Percentiles rank a stretch among this genome's conserved stretches.
Conservation (phyloP, 2,329 filamentous ascomycete species). For the Aspergillus sp. region DNA sequence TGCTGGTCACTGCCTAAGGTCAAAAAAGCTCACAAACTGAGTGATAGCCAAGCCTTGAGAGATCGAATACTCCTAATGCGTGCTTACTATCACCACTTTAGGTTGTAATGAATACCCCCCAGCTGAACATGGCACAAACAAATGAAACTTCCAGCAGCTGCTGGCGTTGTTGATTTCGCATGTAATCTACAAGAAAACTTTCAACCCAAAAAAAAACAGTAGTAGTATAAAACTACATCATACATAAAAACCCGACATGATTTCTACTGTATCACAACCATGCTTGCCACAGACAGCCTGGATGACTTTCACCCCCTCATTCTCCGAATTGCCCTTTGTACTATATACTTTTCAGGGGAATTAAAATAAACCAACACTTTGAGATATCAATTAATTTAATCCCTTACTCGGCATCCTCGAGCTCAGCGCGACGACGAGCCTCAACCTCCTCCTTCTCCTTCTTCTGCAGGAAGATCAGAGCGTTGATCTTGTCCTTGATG, state of each 20-base stretch:
- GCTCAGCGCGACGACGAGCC: slow-evolving; percentile 36
- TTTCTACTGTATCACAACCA: slow-evolving; percentile 2
- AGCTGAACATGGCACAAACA: background rate
- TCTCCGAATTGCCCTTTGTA: background rate
- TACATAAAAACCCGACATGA: background rate
- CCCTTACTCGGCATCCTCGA: slow-evolving; percentile 38
- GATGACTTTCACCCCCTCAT: background rate
- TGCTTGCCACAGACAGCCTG: slow-evolving; percentile 3
- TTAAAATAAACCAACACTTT: no score
- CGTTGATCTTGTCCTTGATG: slow-evolving; percentile 54
- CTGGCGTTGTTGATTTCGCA: slow-evolving; percentile 5
- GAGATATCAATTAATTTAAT: background rate
- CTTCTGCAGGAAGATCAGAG: slow-evolving; percentile 52
- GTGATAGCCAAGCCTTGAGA: no score
- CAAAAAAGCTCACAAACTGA: no score
- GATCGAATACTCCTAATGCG: no score
- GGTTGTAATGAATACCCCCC: no score
- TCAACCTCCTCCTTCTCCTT: slow-evolving; percentile 50
- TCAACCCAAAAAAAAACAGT: background rate
- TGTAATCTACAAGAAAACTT: slow-evolving; percentile 3
- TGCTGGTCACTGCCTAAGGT: no score
- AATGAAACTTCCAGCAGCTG: background rate
- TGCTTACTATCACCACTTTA: no score
- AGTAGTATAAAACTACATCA: background rate
- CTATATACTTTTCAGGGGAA: background rate